Base-by-base conservation (phyloP, 2,329 filamentous ascomycete species). In the Trichoderma koningiopsis region DNA sequence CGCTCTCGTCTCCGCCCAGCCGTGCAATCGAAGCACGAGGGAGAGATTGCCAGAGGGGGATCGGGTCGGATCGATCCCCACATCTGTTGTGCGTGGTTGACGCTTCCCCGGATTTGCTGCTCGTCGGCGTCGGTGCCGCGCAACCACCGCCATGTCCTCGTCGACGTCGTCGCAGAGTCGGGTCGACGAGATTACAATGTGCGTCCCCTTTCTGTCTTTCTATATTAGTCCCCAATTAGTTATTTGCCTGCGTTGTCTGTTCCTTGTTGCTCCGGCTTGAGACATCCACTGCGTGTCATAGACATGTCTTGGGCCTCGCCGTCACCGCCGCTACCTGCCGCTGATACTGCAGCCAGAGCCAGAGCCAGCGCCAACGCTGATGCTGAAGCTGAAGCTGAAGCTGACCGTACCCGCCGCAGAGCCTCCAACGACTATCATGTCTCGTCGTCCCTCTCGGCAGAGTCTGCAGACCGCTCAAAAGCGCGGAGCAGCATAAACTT, bases 401-500 rank as follows among this genome's bases (percentile, higher is more conserved):
- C 63, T 66, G 63, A 66, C 53, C 59, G 31, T 47, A 35, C 52
- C 40, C 72, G 37, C 40, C 52, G 24, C 31, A 77, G 74, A 60
- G 72, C 70, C 67, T 75, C 72, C 22, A 73, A 74, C 53, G 73
- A 76, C 43, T 73, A 76, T 53, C 75, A 76, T 43, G 72, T 73
- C 22, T 75, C 77, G 62, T 74, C 77, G 22, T 76, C 77, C 63
- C 74, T 76, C 40, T 77, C 76, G 40, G 75, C 78, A 49, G 81
- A 84, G 72, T 78, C 79, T 69, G 81, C 79, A 22, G 60, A 53
- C 27, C 77, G 74, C 58, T 71, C 73, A 27, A 74, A 77, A 31
- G 74, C 78, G 35, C 75, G 77, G n/a, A 75, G 76, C 53, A 75
- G 76, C 53, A 75, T 83, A 57, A 81, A 84, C 67, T 79, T 85